Evolutionary conservation across 805 yeast species (phyloP), one percentile per base, ranked within the genome.

Genomic region (Lachancea meyersii): DNA sequence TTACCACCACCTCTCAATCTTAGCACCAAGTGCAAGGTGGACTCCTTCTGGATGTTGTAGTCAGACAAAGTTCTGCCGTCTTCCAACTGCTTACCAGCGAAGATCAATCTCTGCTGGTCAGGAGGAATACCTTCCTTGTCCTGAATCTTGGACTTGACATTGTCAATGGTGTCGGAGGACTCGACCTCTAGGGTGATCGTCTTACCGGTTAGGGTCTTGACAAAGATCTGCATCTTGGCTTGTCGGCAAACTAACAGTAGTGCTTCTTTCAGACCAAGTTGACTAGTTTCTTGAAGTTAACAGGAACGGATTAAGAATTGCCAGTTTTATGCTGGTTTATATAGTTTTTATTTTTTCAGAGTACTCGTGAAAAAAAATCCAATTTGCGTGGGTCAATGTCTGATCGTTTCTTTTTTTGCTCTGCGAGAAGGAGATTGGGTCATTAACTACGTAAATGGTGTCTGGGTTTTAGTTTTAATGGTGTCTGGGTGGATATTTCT

Each of bases 1-100:
- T 89, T 93, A 80, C 96, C 96, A 76, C 96, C 96, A 78, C 97
- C 97, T 79, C 97, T 86, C 71, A 91, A 85, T 80, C 97, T 88
- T 57, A 91, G 77, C 55, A 91, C 97, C 76, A 91, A 81, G 73
- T 91, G 96, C 44, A 89, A 72, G 50, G 97, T 89, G 52, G 96
- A 87, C 75, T 89, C 97, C 79, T 89, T 89, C 76, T 88, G 96
- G 71, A 89, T 89, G 84, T 89, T 89, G 91, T 89, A 89, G 75
- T 89, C 96, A 54, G 95, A 82, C 53, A 89, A 75, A 52, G 97
- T 89, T 79, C 96, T 86, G 58, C 96, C 96, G 53, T 85, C 93
- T 73, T 87, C 96, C 69, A 88, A 80, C 75, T 86, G 96, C 78
- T 87, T 88, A 79, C 96, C 96, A 61, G 96, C 96, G 63, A 88